Base-by-base conservation (phyloP, 169 alveolate genomes). In the Eimeria maxima region DNA sequence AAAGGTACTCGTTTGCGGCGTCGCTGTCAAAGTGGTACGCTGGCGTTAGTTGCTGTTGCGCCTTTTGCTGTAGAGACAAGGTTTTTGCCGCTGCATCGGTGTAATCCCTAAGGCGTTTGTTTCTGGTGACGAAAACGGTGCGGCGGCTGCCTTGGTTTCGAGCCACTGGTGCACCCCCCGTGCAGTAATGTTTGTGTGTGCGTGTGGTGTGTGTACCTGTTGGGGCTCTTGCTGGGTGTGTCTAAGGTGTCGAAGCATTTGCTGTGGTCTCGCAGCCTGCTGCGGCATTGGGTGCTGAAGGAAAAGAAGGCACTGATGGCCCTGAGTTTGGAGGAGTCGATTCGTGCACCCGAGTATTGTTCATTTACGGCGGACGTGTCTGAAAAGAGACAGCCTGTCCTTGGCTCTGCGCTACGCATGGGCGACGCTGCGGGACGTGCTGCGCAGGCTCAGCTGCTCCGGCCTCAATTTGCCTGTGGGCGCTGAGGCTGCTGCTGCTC, bases 21-120 rank as follows among this genome's bases (percentile, higher is more conserved):
- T 78, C 63, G 92, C 96, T 18, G 92, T 92, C 22, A 92, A 92
- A 53, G 84, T 92, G 50, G 96, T 92, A 24, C 11, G 96, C 80
- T 73, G 27, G 8, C 16, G 6, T 0, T 65, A 42, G 67, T 44
- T 78, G 38, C 89, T 78, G 65, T 65, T 78, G 89, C 89, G 20
- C 42, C 87, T 74, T 7, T 60, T 14, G 53, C 53, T 73, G 33
- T 60, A 14, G 53, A 4, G 13, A 22, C 84, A n/a, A 24, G 5
- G 84, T 53, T 29, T 42, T 44, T 7, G 76, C 42, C 4, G 24
- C 45, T 27, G 76, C 45, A 67, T n/a, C 45, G 24, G 7, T 4
- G 71, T n/a, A 50, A 0, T 3, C 38, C 69, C n/a, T 44, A 47
- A 24, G 47, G 90, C 71, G 50, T 11, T 50, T 80, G 45, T 33